phyloP scores from a whole-genome alignment of 2,329 filamentous ascomycete genomes.

The Nothomitra cinnamomea region DNA sequence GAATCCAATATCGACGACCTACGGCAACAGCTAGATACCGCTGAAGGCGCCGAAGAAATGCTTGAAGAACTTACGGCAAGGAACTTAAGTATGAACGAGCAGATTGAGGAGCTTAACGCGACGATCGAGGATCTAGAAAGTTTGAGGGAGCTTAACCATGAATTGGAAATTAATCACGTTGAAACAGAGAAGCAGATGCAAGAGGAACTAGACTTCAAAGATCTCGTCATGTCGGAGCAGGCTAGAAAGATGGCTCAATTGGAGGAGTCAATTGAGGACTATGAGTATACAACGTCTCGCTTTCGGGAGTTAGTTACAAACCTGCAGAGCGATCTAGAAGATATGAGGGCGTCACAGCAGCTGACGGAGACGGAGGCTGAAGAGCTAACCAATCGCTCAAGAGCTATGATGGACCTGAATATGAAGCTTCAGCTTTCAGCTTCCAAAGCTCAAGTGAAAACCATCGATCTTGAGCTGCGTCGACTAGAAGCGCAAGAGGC shows the following conservation, averaged over 20 bases:
- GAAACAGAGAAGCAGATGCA: conserved; percentile 91
- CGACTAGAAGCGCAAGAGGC: conserved; percentile 81
- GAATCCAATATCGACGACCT: conserved; percentile 71
- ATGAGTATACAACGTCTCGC: conserved; percentile 75
- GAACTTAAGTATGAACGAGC: conserved; percentile 67
- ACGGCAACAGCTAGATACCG: conserved; percentile 77
- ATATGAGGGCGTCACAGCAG: conserved; percentile 81
- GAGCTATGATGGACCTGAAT: conserved; percentile 94
- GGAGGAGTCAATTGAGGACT: conserved; percentile 64
- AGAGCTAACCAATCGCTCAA: conserved; percentile 71
- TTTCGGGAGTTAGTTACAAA: conserved; percentile 81
- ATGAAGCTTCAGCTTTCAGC: conserved; percentile 83
- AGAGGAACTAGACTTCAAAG: conserved; percentile 80
- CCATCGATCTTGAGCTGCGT: conserved; percentile 77
- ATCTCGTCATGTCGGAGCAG: conserved; percentile 70
- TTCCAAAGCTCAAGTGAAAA: conserved; percentile 82
- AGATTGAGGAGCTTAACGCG: conserved; percentile 65
- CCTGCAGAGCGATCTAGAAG: conserved; percentile 72
- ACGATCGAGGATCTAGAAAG: conserved; percentile 77
- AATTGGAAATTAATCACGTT: conserved; percentile 82
- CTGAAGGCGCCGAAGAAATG: conserved; percentile 78
- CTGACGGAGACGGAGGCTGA: conserved; percentile 87
- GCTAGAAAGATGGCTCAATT: conserved; percentile 55
- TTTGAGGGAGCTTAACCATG: conserved; percentile 82
- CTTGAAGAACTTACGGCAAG: conserved; percentile 82